These are phyloP conservation scores for Pseudocercospora fuligena DNA, from an alignment of 2,329 filamentous ascomycete species.

Conservation along the genomic window DNA sequence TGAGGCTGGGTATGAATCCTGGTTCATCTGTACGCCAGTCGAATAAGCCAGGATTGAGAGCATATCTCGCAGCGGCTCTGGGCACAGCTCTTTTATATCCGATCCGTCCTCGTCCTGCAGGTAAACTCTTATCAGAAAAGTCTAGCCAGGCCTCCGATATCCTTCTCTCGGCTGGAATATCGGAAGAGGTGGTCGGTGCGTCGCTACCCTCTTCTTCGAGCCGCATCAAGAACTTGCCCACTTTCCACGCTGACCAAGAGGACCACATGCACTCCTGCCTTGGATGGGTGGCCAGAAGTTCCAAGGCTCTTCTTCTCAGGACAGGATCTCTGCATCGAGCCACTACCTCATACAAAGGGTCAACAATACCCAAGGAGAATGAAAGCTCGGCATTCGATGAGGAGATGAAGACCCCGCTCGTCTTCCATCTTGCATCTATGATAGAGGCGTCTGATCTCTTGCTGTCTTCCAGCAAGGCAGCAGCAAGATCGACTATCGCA, in stretches of 20 bases:
- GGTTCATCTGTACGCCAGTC: slow-evolving; percentile 19
- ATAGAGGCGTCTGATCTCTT: slow-evolving; percentile 17
- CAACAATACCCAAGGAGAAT: slow-evolving; percentile 32
- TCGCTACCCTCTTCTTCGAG: slow-evolving; percentile 28
- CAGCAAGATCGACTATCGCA: slow-evolving; percentile 33
- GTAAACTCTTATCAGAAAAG: slow-evolving; percentile 24
- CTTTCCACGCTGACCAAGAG: slow-evolving; percentile 35
- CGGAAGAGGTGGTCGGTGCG: slow-evolving; percentile 19
- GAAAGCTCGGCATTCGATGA: slow-evolving; percentile 25
- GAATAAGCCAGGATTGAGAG: slow-evolving; percentile 31
- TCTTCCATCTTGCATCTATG: slow-evolving; percentile 29
- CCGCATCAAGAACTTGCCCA: slow-evolving; percentile 32
- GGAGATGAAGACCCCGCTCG: slow-evolving; percentile 26
- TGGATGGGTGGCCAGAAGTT: slow-evolving; percentile 32
- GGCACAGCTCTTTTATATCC: slow-evolving; percentile 22
- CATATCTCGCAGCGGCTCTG: slow-evolving; percentile 19
- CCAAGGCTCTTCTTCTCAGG: slow-evolving; percentile 28
- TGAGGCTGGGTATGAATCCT: slow-evolving; percentile 13
- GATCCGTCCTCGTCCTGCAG: slow-evolving; percentile 13
- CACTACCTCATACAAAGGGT: slow-evolving; percentile 34
- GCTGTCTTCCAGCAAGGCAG: slow-evolving; percentile 25
- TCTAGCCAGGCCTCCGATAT: slow-evolving; percentile 31
- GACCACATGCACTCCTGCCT: slow-evolving; percentile 34
- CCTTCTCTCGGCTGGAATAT: slow-evolving; percentile 22
- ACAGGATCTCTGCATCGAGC: slow-evolving; percentile 31